phyloP scores from a whole-genome alignment of 805 yeast species.

The Cyberlindnera saturnus region DNA sequence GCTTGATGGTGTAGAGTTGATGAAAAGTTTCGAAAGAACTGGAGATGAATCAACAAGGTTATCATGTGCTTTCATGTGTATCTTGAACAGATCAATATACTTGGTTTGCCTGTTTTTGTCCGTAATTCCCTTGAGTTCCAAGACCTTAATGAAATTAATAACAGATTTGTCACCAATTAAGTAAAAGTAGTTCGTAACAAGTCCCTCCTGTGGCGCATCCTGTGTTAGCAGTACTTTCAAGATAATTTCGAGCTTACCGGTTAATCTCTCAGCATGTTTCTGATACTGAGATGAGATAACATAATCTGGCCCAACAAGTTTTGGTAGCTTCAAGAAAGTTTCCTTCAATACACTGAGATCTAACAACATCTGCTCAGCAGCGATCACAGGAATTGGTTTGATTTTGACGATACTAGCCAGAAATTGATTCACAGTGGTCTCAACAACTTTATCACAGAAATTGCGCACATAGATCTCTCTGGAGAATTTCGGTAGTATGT shows the following conservation, averaged over 20 bases:
- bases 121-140: slow-evolving; percentile 54
- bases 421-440: slow-evolving; percentile 50
- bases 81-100: slow-evolving; percentile 20
- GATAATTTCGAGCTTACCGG: slow-evolving; percentile 49
- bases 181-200: slow-evolving; percentile 60
- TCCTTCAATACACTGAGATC: slow-evolving; percentile 65
- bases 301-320: slow-evolving; percentile 10
- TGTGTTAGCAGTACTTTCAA: slow-evolving; percentile 63
- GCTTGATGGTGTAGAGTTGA: slow-evolving; percentile 8
- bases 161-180: slow-evolving; percentile 60
- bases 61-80: slow-evolving; percentile 22
- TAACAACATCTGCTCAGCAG: slow-evolving; percentile 74
- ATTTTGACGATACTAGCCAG: slow-evolving; percentile 50
- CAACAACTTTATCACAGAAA: slow-evolving; percentile 72
- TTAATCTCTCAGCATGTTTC: slow-evolving; percentile 38
- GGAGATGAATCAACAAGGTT: slow-evolving; percentile 24
- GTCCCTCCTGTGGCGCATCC: slow-evolving; percentile 54
- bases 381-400: slow-evolving; percentile 62
- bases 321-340: slow-evolving; percentile 31
- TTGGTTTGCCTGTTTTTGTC: slow-evolving; percentile 18
- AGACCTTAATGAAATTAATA: slow-evolving; percentile 56
- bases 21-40: slow-evolving; percentile 15
- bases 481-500: slow-evolving; percentile 52
- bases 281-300: slow-evolving; percentile 26
- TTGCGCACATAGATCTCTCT: slow-evolving; percentile 68